These are phyloP conservation scores for Cytospora piceicola DNA, from an alignment of 2,329 filamentous ascomycete genomes.

Conservation along the genomic window DNA sequence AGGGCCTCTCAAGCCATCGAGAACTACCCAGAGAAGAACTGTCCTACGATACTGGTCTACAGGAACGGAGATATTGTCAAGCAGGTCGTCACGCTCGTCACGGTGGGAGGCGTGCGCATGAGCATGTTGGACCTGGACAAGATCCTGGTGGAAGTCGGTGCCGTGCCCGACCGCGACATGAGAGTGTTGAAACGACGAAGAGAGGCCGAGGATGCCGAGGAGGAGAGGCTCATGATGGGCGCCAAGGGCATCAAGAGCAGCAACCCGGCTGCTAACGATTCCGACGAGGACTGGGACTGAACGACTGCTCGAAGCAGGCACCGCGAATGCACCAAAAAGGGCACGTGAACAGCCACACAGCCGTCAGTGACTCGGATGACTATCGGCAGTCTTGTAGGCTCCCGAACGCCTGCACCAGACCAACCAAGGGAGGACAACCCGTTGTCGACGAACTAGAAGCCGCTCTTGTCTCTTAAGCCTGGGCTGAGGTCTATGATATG, in stretches of 20 bases:
- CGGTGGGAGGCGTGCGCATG: slow-evolving; percentile 73
- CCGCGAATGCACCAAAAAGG: too few species aligned
- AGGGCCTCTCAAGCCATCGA: slow-evolving; percentile 91
- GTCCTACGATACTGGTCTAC: slow-evolving; percentile 91
- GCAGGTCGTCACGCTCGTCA: slow-evolving; percentile 87
- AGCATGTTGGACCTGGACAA: slow-evolving; percentile 77
- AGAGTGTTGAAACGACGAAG: slow-evolving; percentile 69
- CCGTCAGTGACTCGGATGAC: background rate
- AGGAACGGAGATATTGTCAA: slow-evolving; percentile 88
- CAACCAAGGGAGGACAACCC: background rate
- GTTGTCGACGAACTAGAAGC: background rate
- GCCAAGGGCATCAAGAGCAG: slow-evolving; percentile 54
- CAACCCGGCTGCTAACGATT: slow-evolving; percentile 43
- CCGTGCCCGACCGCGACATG: slow-evolving; percentile 76
- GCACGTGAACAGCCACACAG: background rate
- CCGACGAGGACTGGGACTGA: slow-evolving; percentile 68
- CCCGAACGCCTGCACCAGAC: background rate
- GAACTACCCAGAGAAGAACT: slow-evolving; percentile 93
- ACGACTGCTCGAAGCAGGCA: background rate
- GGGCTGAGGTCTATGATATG: background rate
- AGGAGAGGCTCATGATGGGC: slow-evolving; percentile 54
- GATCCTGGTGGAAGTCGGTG: slow-evolving; percentile 80
- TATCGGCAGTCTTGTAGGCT: background rate
- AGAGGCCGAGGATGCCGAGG: slow-evolving; percentile 63
- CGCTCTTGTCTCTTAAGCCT: background rate